Base-by-base conservation (phyloP, 192 early-diverging fungal genomes). In the Lobosporangium transversale region DNA sequence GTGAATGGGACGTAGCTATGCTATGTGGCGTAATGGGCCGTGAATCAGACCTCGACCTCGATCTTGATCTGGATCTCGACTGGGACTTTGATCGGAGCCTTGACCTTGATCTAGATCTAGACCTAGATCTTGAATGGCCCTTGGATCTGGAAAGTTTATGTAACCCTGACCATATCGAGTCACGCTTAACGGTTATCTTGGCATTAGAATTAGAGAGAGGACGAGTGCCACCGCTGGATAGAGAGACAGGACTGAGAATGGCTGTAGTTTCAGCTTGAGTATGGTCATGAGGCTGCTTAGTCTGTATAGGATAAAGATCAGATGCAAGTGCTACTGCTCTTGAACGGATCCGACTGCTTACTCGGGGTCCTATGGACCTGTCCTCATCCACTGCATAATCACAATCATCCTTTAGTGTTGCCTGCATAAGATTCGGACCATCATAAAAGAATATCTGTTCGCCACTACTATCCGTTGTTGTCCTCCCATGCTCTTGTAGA, bases 381-480 rank as follows among this genome's bases (percentile, higher is more conserved):
- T n/a, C n/a, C n/a, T n/a, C n/a, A n/a, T n/a, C n/a, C n/a, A n/a
- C n/a, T n/a, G n/a, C n/a, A n/a, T n/a, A n/a, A n/a, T n/a, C n/a
- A n/a, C n/a, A n/a, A n/a, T n/a, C n/a, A n/a, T n/a, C n/a, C n/a
- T n/a, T n/a, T n/a, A 75, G 30, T 37, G 60, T 75, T 53, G 62
- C 70, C 10, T 75, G 70, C 37, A 61, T 23, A 6, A 75, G 63
- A 14, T 75, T 60, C 32, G 51, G 31, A 21, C 70, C 70, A 31
- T 75, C 70, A 26, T 66, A 75, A 40, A 66, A 75, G 20, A 75
- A 75, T 17, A 75, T 55, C 32, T 75, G 70, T 23, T 75, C 70
- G 14, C 70, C 63, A 61, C 63, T 65, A 18, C 62, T 61, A 33
- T 48, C 56, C 11, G 32, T 20, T 0, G 60, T 73, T 17, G 58